Conservation (phyloP, 148 eudicot genomes). For the Silene uniflora region DNA sequence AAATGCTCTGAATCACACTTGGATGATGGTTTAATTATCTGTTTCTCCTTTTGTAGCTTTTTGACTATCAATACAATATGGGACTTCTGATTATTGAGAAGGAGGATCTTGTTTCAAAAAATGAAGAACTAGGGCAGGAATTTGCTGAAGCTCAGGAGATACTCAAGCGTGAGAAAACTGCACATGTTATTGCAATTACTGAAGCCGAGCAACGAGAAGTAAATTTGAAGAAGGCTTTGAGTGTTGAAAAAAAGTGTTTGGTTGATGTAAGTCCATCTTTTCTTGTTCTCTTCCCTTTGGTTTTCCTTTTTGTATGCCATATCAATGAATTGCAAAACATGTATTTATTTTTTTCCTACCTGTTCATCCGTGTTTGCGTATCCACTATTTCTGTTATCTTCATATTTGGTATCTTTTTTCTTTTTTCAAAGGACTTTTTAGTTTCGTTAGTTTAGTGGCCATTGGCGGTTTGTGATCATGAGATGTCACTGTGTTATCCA, state of each 20-base stretch:
- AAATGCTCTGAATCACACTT: neutral
- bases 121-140: constrained; percentile 54
- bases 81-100: constrained; percentile 83
- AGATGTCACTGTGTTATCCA: no score
- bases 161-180: constrained; percentile 68
- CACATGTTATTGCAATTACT: constrained; percentile 62
- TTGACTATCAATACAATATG: constrained; percentile 86
- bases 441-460: no score
- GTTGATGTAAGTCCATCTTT: constrained; percentile 47
- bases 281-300: neutral
- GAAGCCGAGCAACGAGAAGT: constrained; percentile 79
- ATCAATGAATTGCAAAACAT: neutral
- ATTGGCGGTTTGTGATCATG: no score
- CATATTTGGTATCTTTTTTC: no score
- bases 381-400: no score
- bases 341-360: no score
- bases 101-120: constrained; percentile 45
- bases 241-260: constrained; percentile 56
- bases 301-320: neutral
- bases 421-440: no score
- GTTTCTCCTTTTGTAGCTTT: constrained; percentile 44
- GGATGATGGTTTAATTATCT: neutral
- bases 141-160: constrained; percentile 60
- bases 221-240: constrained; percentile 62
- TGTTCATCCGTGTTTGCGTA: no score